phyloP scores from a whole-genome alignment of 208 protist genomes.

The Trypanosoma congolense region DNA sequence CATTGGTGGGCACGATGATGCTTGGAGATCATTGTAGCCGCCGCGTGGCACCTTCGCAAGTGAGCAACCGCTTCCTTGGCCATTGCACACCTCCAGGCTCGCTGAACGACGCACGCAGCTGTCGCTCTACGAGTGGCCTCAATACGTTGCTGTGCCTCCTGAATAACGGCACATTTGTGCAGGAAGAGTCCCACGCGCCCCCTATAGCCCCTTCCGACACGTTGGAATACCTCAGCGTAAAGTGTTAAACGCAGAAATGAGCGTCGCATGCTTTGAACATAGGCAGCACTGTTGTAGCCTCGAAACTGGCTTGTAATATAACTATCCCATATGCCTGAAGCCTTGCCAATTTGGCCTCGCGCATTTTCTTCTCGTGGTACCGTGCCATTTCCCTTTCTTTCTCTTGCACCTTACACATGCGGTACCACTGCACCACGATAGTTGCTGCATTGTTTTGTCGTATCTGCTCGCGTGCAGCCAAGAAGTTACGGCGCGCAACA shows the following conservation, averaged over 20 bases:
- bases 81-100: conserved; percentile 63
- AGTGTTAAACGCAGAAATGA: conserved; percentile 37
- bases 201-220: conserved; percentile 49
- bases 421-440: conserved; percentile 60
- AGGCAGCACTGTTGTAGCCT: conserved; percentile 30
- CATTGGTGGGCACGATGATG: conserved; percentile 52
- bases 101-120: conserved; percentile 67
- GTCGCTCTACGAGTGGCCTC: conserved; percentile 26
- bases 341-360: conserved; percentile 34
- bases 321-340: conserved; percentile 35
- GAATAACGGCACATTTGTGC: conserved; percentile 14
- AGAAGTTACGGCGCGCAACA: conserved; percentile 41
- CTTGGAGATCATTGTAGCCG: conserved; percentile 42
- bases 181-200: conserved; percentile 26
- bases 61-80: conserved; percentile 59
- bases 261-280: conserved; percentile 48
- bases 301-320: conserved; percentile 47
- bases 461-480: conserved; percentile 35
- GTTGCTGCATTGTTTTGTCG: conserved; percentile 36
- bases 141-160: conserved; percentile 25
- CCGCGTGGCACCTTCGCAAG: conserved; percentile 39
- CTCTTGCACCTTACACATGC: conserved; percentile 27
- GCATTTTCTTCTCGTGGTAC: conserved; percentile 60
- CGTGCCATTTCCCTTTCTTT: conserved; percentile 61
- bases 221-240: conserved; percentile 44